phyloP scores from a whole-genome alignment of 2,329 filamentous ascomycete species.

The Triangularia setosa region DNA sequence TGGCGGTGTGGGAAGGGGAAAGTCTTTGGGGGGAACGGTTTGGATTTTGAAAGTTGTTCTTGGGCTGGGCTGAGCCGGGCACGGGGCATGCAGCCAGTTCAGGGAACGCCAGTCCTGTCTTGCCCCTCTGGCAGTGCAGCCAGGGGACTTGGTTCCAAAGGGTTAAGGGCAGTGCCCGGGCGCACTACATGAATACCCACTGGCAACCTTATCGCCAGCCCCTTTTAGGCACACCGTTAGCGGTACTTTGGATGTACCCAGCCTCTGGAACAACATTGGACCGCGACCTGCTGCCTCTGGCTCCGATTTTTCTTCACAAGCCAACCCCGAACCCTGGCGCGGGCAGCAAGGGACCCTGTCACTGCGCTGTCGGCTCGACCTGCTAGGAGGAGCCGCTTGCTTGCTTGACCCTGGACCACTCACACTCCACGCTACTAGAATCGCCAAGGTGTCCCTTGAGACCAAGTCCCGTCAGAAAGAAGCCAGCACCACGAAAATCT shows the following conservation, averaged over 20 bases:
- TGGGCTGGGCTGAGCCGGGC: constrained; percentile 22
- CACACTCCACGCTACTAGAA: constrained; percentile 6
- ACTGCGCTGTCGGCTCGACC: background rate
- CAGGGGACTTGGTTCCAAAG: constrained; percentile 1
- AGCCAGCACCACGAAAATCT: constrained; percentile 12
- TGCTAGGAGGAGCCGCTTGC: background rate
- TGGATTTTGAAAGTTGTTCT: constrained; percentile 32
- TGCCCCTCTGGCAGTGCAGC: constrained; percentile 1
- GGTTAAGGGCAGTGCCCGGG: constrained; percentile 16
- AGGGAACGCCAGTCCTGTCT: background rate
- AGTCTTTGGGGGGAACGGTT: constrained; percentile 24
- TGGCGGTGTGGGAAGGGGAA: constrained; percentile 29
- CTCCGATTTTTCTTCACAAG: background rate
- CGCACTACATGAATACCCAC: constrained; percentile 7
- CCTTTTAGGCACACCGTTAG: constrained; percentile 2
- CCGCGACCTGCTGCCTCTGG: constrained; percentile 1
- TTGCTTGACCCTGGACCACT: no score
- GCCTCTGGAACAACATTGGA: background rate
- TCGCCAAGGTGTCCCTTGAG: constrained; percentile 26
- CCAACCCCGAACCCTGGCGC: constrained; percentile 1
- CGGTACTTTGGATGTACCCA: constrained; percentile 6
- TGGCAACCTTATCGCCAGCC: constrained; percentile 15
- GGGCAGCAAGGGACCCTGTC: background rate
- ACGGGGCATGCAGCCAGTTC: constrained; percentile 14
- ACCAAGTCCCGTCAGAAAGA: constrained; percentile 10